Evolutionary conservation across 2,329 filamentous ascomycete genomes (phyloP).

Genomic region (Penicillium nordicum): DNA sequence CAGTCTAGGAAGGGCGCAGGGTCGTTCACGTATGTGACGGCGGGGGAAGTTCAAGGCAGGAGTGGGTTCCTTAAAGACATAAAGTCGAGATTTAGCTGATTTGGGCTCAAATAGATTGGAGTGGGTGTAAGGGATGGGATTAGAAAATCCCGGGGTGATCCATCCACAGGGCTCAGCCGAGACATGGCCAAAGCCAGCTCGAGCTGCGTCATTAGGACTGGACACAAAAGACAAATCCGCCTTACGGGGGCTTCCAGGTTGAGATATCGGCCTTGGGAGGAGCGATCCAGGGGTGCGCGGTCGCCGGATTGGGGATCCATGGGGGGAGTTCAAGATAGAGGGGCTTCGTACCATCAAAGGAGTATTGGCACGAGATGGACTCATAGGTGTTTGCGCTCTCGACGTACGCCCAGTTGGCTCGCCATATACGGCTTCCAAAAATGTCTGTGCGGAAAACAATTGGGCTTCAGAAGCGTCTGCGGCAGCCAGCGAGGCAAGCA

Average conservation of each 20-base stretch:
- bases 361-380: slow-evolving; percentile 46
- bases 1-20: slow-evolving; percentile 66
- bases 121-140: slow-evolving; percentile 28
- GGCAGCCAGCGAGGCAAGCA: slow-evolving; percentile 70
- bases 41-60: slow-evolving; percentile 56
- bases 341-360: slow-evolving; percentile 44
- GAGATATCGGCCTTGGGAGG: slow-evolving; percentile 8
- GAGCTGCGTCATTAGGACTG: slow-evolving; percentile 7
- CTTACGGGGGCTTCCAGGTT: slow-evolving; percentile 13
- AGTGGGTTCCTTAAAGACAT: slow-evolving; percentile 53
- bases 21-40: slow-evolving; percentile 61
- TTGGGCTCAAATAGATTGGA: slow-evolving; percentile 23
- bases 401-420: slow-evolving; percentile 61
- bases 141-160: slow-evolving; percentile 12
- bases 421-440: slow-evolving; percentile 73
- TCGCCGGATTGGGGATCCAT: slow-evolving; percentile 19
- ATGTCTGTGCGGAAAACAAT: slow-evolving; percentile 69
- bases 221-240: not conserved
- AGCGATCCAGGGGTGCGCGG: slow-evolving; percentile 17
- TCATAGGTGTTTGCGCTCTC: slow-evolving; percentile 66
- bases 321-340: slow-evolving; percentile 27
- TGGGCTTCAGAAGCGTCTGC: slow-evolving; percentile 79
- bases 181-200: not conserved
- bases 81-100: slow-evolving; percentile 39
- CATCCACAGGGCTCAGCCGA: slow-evolving; percentile 15